These are phyloP conservation scores for Hymenoscyphus infarciens DNA, from an alignment of 2,329 filamentous ascomycete species.

Conservation along the genomic window DNA sequence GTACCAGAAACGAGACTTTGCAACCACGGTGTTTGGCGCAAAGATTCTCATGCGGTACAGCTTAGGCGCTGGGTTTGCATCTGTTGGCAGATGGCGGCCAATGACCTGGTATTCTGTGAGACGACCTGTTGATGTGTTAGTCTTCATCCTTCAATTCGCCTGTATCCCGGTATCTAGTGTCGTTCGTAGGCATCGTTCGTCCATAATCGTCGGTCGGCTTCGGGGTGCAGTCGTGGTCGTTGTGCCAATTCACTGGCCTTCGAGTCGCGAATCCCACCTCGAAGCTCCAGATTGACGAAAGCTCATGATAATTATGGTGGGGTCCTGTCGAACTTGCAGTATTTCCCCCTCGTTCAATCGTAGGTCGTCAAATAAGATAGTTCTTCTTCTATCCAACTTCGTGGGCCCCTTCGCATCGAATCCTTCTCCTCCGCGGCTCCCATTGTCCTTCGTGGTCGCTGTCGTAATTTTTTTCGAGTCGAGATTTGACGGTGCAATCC, in stretches of 20 bases:
- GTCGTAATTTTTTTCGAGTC: slow-evolving; percentile 6
- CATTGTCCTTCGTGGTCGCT: neutral
- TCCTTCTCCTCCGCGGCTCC: neutral
- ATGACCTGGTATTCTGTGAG: slow-evolving; percentile 99
- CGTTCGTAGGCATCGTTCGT: neutral
- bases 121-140: slow-evolving; percentile 66
- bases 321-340: neutral
- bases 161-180: neutral
- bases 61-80: slow-evolving; percentile 94
- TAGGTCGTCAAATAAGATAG: neutral
- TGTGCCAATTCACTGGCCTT: neutral
- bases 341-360: neutral
- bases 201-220: neutral
- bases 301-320: neutral
- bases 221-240: neutral
- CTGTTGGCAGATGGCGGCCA: slow-evolving; percentile 96
- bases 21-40: slow-evolving; percentile 94
- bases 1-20: slow-evolving; percentile 99
- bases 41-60: slow-evolving; percentile 99
- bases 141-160: slow-evolving; percentile 3
- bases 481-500: slow-evolving; percentile 12
- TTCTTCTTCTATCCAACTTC: neutral
- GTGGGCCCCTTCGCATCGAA: neutral
- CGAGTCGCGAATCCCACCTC: neutral
- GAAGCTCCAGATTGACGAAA: neutral